A percentile compares a stretch with the other conserved stretches of the same genome.
Evolutionary conservation across 106 monocot species (phyloP).

Genomic region (Dendrobium officinale): DNA sequence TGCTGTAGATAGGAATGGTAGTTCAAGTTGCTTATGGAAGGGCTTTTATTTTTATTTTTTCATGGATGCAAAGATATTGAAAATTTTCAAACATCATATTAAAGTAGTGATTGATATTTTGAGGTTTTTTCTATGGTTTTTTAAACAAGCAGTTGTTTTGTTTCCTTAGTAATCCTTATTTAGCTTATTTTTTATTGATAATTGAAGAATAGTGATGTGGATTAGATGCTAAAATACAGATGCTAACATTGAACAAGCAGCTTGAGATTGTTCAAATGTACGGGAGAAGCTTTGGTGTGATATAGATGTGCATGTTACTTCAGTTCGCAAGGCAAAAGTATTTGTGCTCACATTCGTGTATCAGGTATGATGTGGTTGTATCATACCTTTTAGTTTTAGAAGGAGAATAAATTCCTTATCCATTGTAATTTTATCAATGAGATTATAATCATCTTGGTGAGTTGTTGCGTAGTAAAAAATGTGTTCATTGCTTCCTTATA

Average conservation of each 20-base stretch:
- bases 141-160: neutral
- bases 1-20: neutral
- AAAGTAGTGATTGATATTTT: neutral
- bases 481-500: neutral
- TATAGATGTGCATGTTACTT: slow-evolving; percentile 59
- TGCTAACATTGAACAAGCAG: slow-evolving; percentile 65
- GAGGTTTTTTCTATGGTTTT: neutral
- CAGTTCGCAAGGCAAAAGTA: slow-evolving; percentile 65
- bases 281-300: slow-evolving; percentile 74
- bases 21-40: neutral
- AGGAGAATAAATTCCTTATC: no score
- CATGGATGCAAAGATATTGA: neutral
- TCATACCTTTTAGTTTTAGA: no score
- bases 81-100: neutral
- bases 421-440: no score
- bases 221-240: slow-evolving; percentile 31
- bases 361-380: neutral
- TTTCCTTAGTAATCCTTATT: neutral
- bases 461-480: neutral
- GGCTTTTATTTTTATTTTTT: neutral
- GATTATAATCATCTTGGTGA: neutral
- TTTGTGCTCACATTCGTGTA: slow-evolving; percentile 30
- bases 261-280: slow-evolving; percentile 67
- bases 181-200: neutral
- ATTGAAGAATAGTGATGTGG: neutral